phyloP scores from a whole-genome alignment of 164 flowering plant genomes.

The Taxillus chinensis region DNA sequence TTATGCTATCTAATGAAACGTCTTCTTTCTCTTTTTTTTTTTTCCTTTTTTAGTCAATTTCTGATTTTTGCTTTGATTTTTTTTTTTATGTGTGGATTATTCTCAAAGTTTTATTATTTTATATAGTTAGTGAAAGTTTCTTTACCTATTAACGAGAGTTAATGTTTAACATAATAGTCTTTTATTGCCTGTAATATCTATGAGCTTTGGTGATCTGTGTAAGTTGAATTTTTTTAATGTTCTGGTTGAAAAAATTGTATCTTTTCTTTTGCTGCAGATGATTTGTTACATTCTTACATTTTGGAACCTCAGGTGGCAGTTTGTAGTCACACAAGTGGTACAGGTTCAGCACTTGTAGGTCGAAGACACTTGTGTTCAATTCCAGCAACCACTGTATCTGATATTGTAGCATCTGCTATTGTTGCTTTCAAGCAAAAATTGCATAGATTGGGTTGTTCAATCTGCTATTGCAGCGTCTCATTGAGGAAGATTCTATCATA shows the following conservation, averaged over 20 bases:
- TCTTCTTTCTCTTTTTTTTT: no score
- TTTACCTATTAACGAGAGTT: no score
- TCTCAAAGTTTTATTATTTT: no score
- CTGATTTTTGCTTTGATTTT: no score
- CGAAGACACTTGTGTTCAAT: conserved; percentile 91
- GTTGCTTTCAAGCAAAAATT: conserved; percentile 81
- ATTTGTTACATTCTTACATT: conserved; percentile 77
- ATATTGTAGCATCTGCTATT: conserved; percentile 81
- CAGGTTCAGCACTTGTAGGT: conserved; percentile 63
- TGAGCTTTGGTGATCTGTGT: no score
- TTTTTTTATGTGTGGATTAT: no score
- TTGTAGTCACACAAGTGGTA: conserved; percentile 75
- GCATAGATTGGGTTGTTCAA: conserved; percentile 80
- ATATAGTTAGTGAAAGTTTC: no score
- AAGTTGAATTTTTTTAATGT: not conserved
- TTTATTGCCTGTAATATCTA: no score
- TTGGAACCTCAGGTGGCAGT: conserved; percentile 98
- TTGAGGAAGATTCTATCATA: conserved; percentile 88
- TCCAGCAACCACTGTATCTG: conserved; percentile 89
- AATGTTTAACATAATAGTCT: no score
- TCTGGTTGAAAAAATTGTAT: not conserved
- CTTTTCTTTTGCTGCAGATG: conserved; percentile 44
- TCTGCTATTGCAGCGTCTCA: no score
- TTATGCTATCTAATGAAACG: no score
- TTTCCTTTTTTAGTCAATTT: no score